Base-by-base conservation (phyloP, 148 eudicot genomes). In the Rhododendron simsii region DNA sequence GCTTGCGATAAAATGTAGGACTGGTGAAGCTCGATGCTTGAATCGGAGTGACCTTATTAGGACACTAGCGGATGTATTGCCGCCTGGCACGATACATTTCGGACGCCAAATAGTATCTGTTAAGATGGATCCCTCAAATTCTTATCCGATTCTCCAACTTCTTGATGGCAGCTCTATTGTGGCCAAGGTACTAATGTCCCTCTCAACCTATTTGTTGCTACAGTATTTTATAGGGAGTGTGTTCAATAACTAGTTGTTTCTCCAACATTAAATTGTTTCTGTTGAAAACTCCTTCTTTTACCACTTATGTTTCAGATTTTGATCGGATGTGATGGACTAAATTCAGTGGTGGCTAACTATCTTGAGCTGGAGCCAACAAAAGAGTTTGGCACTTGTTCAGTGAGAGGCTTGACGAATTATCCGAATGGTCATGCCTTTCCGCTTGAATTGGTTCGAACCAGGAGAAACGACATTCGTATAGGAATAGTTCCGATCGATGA, bases 291-390 rank as follows among this genome's bases (percentile, higher is more conserved):
- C 13, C 71, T 65, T 4, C 71, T 65, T 23, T 3, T 23, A n/a
- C 71, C 3, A 65, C 26, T n/a, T 65, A 9, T n/a, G 7, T 84
- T 26, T 7, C 86, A 92, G 91, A 89, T 89, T 76, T 73, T 92
- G 84, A 88, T 92, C 18, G 93, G 94, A 12, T 91, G 92, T 83
- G 94, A 91, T 78, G 93, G 94, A 85, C 87, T 91, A 48, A 89
- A 89, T 84, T 92, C 92, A 30, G 85, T 86, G 55, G 82, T 91
- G 45, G 90, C 91, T 11, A 26, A 89, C 67, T 91, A 83, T 81
- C 86, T 92, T n/a, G 89, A 85, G 63, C 84, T 92, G 67, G 84
- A 86, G 59, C 92, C 92, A 63, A 80, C 88, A 44, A 89, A 87
- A 80, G 84, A 65, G 7, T 90, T 86, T 79, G 44, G 86, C 47